These are phyloP conservation scores for Theileria luwenshuni DNA, from an alignment of 169 alveolate genomes.

Conservation along the genomic window DNA sequence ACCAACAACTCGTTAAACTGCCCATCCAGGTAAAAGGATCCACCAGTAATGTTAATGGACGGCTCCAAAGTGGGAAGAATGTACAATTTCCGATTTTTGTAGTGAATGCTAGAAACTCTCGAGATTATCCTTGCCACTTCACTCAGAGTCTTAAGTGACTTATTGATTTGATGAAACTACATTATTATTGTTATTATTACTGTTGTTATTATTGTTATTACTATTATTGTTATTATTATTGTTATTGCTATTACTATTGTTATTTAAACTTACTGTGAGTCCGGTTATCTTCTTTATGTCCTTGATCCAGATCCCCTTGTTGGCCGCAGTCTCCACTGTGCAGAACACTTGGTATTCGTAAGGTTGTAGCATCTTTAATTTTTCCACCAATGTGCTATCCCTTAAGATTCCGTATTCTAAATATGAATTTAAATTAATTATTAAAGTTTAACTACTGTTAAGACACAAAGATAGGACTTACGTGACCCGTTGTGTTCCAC, in stretches of 20 bases:
- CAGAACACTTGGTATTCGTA: slow-evolving; percentile 86
- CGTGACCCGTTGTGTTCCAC: slow-evolving; percentile 41
- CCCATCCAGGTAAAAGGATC: slow-evolving; percentile 89
- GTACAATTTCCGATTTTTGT: slow-evolving; percentile 87
- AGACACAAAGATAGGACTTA: too few species aligned
- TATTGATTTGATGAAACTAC: slow-evolving; percentile 86
- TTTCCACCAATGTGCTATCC: slow-evolving; percentile 79
- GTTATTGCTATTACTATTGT: too few species aligned
- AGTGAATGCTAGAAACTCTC: slow-evolving; percentile 88
- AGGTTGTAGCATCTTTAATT: slow-evolving; percentile 80
- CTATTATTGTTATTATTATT: too few species aligned
- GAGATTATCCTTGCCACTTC: slow-evolving; percentile 83
- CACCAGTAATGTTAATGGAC: slow-evolving; percentile 82
- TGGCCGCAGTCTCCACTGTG: slow-evolving; percentile 88
- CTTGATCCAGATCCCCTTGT: slow-evolving; percentile 90
- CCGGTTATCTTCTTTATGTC: slow-evolving; percentile 87
- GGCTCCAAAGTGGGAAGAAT: slow-evolving; percentile 87
- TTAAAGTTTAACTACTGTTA: too few species aligned
- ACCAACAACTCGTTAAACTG: slow-evolving; percentile 88
- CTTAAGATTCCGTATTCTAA: slow-evolving; percentile 73
- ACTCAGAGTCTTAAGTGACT: slow-evolving; percentile 83
- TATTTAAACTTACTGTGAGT: slow-evolving; percentile 73
- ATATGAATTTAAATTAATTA: background rate
- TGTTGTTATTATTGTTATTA: too few species aligned
- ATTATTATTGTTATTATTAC: too few species aligned